Base-by-base conservation (phyloP, 345 rosid genomes). In the Acer saccharum region DNA sequence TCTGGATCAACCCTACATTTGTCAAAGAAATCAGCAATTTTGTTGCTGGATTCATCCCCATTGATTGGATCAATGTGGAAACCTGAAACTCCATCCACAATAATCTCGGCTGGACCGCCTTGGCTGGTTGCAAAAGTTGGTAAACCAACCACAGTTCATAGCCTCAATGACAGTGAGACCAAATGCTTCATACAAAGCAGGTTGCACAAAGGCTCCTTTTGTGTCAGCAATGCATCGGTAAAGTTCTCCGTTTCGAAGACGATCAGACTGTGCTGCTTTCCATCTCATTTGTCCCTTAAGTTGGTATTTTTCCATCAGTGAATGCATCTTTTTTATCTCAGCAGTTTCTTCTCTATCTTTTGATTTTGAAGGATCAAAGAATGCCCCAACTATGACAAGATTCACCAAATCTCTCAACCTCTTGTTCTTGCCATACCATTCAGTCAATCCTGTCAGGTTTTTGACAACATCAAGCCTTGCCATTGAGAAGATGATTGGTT, bases 401-500 rank as follows among this genome's bases (percentile, higher is more conserved):
- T 91, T 93, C 6, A 79, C 94, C 81, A 90, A 71, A 44, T 80
- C 85, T 63, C 95, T 82, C 29, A 93, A 89, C 84, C 88, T 88
- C 76, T 83, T 86, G 84, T 93, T 93, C 90, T 87, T 92, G 8
- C 96, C 98, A 21, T 90, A 95, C 97, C 97, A 95, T 74, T 93
- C 98, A 1, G 90, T 87, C 76, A 93, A 75, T 61, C 99, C 99
- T 0, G 90, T 85, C 9, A 95, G 69, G 91, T 95, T 95, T 81
- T 93, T 95, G 43, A 95, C 98, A 39, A 76, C 82, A 70, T 95
- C 99, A 13, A 93, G 88, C 84, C 99, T 92, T 54, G 98, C 98
- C 98, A 95, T 92, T 48, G 99, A 91, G 90, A 95, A 93, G 79
- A 92, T 88, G n/a, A 93, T 91, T 0, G 99, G 99, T 65, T 92